phyloP scores from a whole-genome alignment of 2,329 filamentous ascomycete species.

The Xylaria arbuscula region DNA sequence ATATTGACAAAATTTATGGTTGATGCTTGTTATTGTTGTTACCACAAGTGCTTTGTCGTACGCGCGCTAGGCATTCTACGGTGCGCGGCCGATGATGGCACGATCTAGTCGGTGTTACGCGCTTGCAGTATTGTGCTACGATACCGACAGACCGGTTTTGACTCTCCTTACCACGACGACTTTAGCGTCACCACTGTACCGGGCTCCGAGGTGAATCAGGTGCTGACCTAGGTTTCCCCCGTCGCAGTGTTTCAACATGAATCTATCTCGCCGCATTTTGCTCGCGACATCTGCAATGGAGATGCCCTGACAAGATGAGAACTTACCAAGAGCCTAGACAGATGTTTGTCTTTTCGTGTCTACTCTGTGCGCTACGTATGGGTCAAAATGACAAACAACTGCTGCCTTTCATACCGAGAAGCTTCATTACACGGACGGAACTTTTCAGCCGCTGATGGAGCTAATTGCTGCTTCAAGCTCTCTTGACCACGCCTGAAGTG shows the following conservation, averaged over 20 bases:
- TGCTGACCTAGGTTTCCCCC: not conserved
- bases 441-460: not conserved
- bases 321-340: not conserved
- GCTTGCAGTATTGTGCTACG: slow-evolving; percentile 21
- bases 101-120: slow-evolving; percentile 23
- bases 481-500: slow-evolving; percentile 12
- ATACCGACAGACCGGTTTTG: slow-evolving; percentile 14
- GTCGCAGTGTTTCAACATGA: not conserved
- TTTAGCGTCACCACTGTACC: slow-evolving; percentile 40
- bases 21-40: too few species aligned
- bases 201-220: slow-evolving; percentile 39
- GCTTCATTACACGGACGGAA: slow-evolving; percentile 13
- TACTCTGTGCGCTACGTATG: slow-evolving; percentile 3
- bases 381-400: slow-evolving; percentile 21
- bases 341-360: slow-evolving; percentile 11
- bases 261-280: not conserved
- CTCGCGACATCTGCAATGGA: not conserved
- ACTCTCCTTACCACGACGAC: slow-evolving; percentile 21
- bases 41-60: not conserved
- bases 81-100: slow-evolving; percentile 13
- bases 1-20: too few species aligned
- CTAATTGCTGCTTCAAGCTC: slow-evolving; percentile 1
- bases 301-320: not conserved
- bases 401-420: not conserved
- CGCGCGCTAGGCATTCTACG: not conserved